These are phyloP conservation scores for Colletotrichum falcatum DNA, from an alignment of 2,329 filamentous ascomycete species.

Conservation along the genomic window DNA sequence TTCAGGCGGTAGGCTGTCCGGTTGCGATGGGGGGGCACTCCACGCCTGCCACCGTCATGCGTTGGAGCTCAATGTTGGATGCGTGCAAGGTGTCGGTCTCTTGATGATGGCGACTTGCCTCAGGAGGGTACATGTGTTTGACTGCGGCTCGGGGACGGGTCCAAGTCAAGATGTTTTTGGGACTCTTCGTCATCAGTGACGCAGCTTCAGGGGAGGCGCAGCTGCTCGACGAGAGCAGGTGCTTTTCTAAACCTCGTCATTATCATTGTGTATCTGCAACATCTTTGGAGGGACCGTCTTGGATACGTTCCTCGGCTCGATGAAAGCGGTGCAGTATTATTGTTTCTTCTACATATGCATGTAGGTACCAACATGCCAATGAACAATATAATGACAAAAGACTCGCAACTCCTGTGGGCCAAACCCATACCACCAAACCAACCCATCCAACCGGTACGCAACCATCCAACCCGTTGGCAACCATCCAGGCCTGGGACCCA, in stretches of 20 bases:
- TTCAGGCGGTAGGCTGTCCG: not conserved
- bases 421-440: not conserved
- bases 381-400: not conserved
- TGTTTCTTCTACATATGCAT: not conserved
- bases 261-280: too few species aligned
- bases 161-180: not conserved
- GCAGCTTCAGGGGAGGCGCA: not conserved
- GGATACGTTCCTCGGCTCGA: too few species aligned
- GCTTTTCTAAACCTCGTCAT: too few species aligned
- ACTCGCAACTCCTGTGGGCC: not conserved
- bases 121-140: not conserved
- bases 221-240: not conserved
- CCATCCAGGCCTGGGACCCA: not conserved
- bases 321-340: not conserved
- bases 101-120: not conserved
- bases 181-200: not conserved
- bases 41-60: not conserved
- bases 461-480: not conserved
- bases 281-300: too few species aligned
- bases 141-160: not conserved
- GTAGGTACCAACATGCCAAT: not conserved
- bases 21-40: too few species aligned
- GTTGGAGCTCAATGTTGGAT: too few species aligned
- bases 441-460: not conserved
- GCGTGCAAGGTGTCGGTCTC: not conserved